phyloP scores from a whole-genome alignment of 495 filamentous ascomycete genomes.

The Penicillium bialowiezense region DNA sequence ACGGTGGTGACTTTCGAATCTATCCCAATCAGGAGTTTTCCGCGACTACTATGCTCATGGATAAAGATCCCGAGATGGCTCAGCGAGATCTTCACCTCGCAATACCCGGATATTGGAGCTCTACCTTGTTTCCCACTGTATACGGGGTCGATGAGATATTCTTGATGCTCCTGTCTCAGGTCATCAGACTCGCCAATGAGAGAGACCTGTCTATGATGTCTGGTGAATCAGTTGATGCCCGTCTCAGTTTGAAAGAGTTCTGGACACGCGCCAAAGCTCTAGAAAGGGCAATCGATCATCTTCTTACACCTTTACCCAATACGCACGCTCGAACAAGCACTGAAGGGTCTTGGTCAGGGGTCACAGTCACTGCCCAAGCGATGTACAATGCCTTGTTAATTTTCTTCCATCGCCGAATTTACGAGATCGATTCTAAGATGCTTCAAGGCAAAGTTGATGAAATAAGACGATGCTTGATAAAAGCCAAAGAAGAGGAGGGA shows the following conservation, averaged over 20 bases:
- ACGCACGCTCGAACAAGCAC: background rate
- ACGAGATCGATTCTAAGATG: conserved; percentile 18
- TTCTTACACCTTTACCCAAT: background rate
- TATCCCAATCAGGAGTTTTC: conserved; percentile 12
- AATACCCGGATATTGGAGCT: conserved; percentile 20
- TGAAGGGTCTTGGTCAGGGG: background rate
- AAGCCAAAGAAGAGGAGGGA: conserved; percentile 5
- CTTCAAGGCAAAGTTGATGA: conserved; percentile 14
- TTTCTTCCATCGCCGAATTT: conserved; percentile 21
- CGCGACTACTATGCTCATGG: conserved; percentile 14
- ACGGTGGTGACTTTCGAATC: conserved; percentile 13
- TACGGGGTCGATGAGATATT: conserved; percentile 23
- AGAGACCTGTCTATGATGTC: conserved; percentile 15
- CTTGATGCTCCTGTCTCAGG: conserved; percentile 22
- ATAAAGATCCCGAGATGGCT: conserved; percentile 18
- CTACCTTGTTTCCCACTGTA: conserved; percentile 19
- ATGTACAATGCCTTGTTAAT: conserved; percentile 22
- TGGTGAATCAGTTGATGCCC: background rate
- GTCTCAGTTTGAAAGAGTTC: conserved; percentile 14
- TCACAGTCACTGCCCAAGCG: conserved; percentile 6
- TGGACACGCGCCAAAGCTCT: conserved; percentile 18
- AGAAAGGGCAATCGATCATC: conserved; percentile 16
- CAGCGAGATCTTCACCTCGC: conserved; percentile 23
- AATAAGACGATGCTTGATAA: conserved; percentile 4
- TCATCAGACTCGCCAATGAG: conserved; percentile 23